Evolutionary conservation across 2,329 filamentous ascomycete species (phyloP).

Genomic region (Ophiobolus disseminans): DNA sequence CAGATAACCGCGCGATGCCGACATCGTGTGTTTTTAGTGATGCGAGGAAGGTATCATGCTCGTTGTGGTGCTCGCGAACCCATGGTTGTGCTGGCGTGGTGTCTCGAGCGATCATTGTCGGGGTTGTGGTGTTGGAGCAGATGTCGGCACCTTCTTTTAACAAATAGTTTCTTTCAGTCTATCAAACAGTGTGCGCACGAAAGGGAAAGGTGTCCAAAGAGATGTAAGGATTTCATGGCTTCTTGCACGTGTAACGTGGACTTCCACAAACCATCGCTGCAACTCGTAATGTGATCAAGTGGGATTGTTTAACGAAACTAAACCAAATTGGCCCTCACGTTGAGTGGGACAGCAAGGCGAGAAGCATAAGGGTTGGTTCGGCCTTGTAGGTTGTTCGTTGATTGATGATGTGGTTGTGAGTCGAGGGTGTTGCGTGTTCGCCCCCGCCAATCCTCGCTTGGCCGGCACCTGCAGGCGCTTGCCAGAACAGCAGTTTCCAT

Average conservation of each 20-base stretch:
- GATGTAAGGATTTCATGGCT: too few relatives aligned
- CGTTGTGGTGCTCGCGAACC: constrained; percentile 28
- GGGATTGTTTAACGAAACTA: too few relatives aligned
- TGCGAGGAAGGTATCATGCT: constrained; percentile 41
- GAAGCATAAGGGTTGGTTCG: too few relatives aligned
- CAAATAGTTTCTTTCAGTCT: constrained; percentile 30
- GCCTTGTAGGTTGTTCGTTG: constrained; percentile 36
- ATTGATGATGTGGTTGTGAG: constrained; percentile 16
- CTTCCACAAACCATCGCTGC: too few relatives aligned
- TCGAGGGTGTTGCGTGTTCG: constrained; percentile 5
- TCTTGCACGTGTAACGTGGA: too few relatives aligned
- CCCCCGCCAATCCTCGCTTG: constrained; percentile 2
- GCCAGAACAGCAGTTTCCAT: background rate
- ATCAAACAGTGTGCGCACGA: constrained; percentile 46
- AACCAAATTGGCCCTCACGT: too few relatives aligned
- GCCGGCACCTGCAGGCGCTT: background rate
- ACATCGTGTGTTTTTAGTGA: constrained; percentile 28
- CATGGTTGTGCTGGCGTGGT: constrained; percentile 40
- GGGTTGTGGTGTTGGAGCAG: constrained; percentile 35
- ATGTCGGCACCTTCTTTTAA: constrained; percentile 35
- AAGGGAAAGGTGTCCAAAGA: constrained; percentile 43
- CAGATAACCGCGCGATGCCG: constrained; percentile 9
- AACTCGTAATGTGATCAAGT: too few relatives aligned
- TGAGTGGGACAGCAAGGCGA: too few relatives aligned
- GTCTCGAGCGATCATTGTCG: constrained; percentile 30